These are phyloP conservation scores for Circinella minor DNA, from an alignment of 371 early-diverging fungal species.

Conservation along the genomic window DNA sequence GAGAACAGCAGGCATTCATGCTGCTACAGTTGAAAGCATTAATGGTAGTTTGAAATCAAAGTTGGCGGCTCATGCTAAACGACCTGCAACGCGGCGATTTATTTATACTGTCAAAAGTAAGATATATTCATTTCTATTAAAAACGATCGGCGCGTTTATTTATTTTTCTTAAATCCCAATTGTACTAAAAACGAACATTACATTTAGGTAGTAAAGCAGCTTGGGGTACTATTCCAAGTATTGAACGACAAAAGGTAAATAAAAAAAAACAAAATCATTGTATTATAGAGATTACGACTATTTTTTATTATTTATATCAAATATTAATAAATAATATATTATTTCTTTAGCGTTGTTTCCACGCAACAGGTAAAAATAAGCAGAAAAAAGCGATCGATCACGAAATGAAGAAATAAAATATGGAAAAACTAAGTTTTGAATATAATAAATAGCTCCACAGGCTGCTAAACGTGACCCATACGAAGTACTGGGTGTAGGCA, in stretches of 20 bases:
- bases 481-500: conserved; percentile 79
- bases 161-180: not conserved
- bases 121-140: not conserved
- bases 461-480: conserved; percentile 76
- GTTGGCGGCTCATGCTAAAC: not conserved
- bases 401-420: not conserved
- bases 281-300: not conserved
- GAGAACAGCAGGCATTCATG: conserved; percentile 10
- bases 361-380: conserved; percentile 32
- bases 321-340: not conserved
- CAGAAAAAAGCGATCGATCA: not conserved
- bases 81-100: conserved; percentile 1
- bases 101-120: not conserved
- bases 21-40: not conserved
- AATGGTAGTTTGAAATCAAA: not conserved
- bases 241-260: conserved; percentile 29
- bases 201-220: conserved; percentile 12
- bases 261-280: no score
- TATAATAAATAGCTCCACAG: conserved; percentile 13
- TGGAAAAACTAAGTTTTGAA: not conserved
- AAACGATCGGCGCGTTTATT: not conserved
- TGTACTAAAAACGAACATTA: not conserved
- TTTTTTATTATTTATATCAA: not conserved
- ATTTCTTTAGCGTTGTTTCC: conserved; percentile 27
- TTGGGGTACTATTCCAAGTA: conserved; percentile 19